Evolutionary conservation across 306 rosid species (phyloP), one percentile per base, ranked within the genome.

Genomic region (Dryas drummondii): DNA sequence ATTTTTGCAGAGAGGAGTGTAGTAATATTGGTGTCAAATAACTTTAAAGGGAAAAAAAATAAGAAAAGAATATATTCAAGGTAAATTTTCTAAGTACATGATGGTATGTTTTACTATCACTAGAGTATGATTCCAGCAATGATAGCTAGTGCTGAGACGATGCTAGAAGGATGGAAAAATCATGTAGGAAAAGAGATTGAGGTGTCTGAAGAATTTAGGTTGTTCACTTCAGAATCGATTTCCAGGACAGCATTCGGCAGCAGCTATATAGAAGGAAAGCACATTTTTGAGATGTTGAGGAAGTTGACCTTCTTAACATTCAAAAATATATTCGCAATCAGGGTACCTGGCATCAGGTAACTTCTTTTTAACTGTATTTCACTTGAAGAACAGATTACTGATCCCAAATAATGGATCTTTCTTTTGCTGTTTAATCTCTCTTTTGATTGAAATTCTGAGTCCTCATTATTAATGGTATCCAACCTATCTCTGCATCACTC

Each of bases 241-340:
- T 60, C 78, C 32, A 73, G 78, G 56, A 62, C 70, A 40, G 78
- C 78, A 48, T 73, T 73, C 61, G 78, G 77, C 10, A 73, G 69
- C 60, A 60, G 59, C 64, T 73, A 73, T 37, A 13, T 40, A 5
- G 77, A 73, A 32, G 78, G 78, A 49, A 48, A 61, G 40, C 49
- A 6, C 9, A 62, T 73, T 50, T 73, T 73, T 61, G 50, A 73
- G 48, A 73, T 61, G 69, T 5, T 73, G 70, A 62, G 32, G 42
- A 73, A 62, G 46, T 58, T 73, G 10, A 7, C 16, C 53, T 46
- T 48, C 55, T 27, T 65, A 46, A 9, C 52, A 65, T 41, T 46
- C 37, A 65, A 46, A 44, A 65, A 65, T 65, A 19, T 44, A 2
- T 65, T 15, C 70, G 15, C 41, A 44, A 65, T 65, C 52, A 65